Evolutionary conservation across 192 early-diverging fungal species (phyloP).

Genomic region (Radiomyces spectabilis): DNA sequence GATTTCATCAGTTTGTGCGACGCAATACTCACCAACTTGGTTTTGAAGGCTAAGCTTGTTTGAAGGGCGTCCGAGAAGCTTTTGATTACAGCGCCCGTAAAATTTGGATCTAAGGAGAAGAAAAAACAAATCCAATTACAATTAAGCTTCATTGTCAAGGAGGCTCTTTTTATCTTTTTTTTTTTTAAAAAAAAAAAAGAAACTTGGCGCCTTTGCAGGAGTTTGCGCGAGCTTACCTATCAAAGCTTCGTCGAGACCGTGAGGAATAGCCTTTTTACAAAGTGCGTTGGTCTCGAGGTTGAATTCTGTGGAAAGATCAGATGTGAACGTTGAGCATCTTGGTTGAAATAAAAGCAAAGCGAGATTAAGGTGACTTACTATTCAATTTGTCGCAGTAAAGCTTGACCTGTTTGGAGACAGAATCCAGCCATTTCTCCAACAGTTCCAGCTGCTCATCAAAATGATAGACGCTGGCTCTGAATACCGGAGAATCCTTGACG

Average conservation of each 20-base stretch:
- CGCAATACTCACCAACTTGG: conserved; percentile 31
- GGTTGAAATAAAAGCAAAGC: neutral
- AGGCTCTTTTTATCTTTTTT: neutral
- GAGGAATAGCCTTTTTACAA: conserved; percentile 22
- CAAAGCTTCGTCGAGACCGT: conserved; percentile 21
- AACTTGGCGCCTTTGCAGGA: neutral
- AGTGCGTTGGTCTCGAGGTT: conserved; percentile 26
- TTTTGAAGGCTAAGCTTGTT: conserved; percentile 45
- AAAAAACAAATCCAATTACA: neutral
- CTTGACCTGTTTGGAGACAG: conserved; percentile 30
- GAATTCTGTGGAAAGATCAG: conserved; percentile 20
- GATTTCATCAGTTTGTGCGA: conserved; percentile 41
- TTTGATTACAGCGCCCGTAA: conserved; percentile 39
- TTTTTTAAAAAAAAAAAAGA: neutral
- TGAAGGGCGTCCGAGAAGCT: conserved; percentile 40
- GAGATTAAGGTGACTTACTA: conserved; percentile 18
- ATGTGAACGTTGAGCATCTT: too few relatives aligned
- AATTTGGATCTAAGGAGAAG: conserved; percentile 28
- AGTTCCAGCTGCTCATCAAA: conserved; percentile 51
- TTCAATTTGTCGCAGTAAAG: conserved; percentile 30
- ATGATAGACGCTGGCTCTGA: conserved; percentile 40
- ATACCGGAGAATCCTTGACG: conserved; percentile 44
- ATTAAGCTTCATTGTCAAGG: neutral
- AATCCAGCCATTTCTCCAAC: conserved; percentile 46
- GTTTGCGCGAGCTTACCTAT: conserved; percentile 19